A percentile compares a stretch with the other conserved stretches of the same genome.
These are phyloP conservation scores for Oleoguttula mirabilis DNA, from an alignment of 495 filamentous ascomycete genomes.

Conservation along the genomic window DNA sequence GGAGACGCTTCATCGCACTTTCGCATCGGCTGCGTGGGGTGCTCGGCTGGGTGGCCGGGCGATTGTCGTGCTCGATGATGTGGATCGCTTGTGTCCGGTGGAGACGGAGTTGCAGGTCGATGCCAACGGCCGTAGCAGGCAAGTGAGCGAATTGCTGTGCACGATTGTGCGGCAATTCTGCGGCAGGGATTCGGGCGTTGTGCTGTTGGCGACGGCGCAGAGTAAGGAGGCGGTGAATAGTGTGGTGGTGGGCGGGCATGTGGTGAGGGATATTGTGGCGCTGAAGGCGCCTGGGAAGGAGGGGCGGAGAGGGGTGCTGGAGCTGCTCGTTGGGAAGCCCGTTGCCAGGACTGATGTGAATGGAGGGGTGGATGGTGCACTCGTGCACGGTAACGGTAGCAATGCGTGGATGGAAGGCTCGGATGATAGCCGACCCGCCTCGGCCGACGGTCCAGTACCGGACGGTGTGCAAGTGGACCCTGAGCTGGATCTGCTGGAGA, in stretches of 20 bases:
- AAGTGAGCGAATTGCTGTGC: conserved; percentile 82
- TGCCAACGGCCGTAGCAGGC: conserved; percentile 81
- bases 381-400: no score
- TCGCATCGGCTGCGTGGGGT: conserved; percentile 82
- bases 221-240: conserved; percentile 58
- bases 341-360: conserved; percentile 33
- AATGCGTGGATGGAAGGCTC: conserved; percentile 61
- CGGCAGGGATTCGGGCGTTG: conserved; percentile 58
- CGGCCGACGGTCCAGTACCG: conserved; percentile 34
- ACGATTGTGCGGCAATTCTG: conserved; percentile 75
- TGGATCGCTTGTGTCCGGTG: conserved; percentile 80
- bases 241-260: conserved; percentile 30
- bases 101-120: conserved; percentile 90
- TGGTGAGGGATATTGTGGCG: conserved; percentile 41
- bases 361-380: conserved; percentile 27
- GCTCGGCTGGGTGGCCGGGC: conserved; percentile 70
- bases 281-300: conserved; percentile 88
- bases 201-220: conserved; percentile 82
- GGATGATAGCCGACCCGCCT: conserved; percentile 35
- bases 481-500: conserved; percentile 80
- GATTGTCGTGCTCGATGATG: conserved; percentile 77
- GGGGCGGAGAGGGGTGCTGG: conserved; percentile 66
- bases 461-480: conserved; percentile 57
- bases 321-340: conserved; percentile 47
- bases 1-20: conserved; percentile 68